Evolutionary conservation across 306 rosid genomes (phyloP).

Genomic region (Prinsepia uniflora): DNA sequence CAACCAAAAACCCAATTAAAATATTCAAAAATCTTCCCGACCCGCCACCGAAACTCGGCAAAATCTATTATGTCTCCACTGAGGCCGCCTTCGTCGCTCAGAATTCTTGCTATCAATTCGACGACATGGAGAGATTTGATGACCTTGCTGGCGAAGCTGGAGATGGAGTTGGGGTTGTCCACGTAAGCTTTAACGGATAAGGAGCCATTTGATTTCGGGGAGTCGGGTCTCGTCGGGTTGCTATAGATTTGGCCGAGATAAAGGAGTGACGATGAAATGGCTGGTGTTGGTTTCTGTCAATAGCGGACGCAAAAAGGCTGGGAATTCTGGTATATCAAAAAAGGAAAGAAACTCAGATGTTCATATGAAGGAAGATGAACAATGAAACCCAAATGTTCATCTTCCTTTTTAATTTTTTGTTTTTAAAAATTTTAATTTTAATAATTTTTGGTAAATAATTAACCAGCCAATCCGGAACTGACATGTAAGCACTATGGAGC

Average conservation of each 20-base stretch:
- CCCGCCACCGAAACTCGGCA: constrained; percentile 81
- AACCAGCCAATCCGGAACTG: too few species aligned
- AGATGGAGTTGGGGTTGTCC: constrained; percentile 62
- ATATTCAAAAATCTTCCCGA: constrained; percentile 49
- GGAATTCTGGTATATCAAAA: too few species aligned
- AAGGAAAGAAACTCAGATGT: too few species aligned
- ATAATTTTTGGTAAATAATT: too few species aligned
- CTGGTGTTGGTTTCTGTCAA: constrained; percentile 9
- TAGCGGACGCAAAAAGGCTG: too few species aligned
- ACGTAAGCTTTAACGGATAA: constrained; percentile 62
- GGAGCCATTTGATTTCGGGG: constrained; percentile 12
- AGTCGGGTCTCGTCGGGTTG: constrained; percentile 26
- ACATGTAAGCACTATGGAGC: too few species aligned
- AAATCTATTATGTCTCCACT: constrained; percentile 74
- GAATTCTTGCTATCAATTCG: constrained; percentile 70
- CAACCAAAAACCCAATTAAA: constrained; percentile 9
- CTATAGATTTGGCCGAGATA: constrained; percentile 39
- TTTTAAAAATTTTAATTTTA: too few species aligned
- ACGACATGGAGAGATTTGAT: constrained; percentile 82
- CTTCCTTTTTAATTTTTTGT: too few species aligned
- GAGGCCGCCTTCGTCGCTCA: constrained; percentile 87
- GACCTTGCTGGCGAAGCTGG: constrained; percentile 60
- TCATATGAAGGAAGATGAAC: too few species aligned
- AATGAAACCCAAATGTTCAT: too few species aligned
- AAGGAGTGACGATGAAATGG: constrained; percentile 35